These are phyloP conservation scores for Crithidia acanthocephali DNA, from an alignment of 208 protist genomes.

Conservation along the genomic window DNA sequence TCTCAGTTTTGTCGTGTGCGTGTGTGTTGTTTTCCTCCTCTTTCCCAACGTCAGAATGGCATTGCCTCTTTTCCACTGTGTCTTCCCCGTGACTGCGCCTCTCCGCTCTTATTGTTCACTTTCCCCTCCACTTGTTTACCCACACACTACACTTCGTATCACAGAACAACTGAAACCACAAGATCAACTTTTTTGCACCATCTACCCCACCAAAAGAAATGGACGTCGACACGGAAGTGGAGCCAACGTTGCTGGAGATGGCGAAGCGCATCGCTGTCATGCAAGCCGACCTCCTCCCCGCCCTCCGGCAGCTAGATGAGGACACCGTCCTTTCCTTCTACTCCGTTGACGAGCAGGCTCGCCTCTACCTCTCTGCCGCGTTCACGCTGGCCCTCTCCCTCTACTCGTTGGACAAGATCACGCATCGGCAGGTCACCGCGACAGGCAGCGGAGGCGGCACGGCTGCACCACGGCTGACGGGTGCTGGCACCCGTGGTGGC, in stretches of 20 bases:
- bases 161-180: too few species aligned
- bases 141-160: too few species aligned
- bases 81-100: too few species aligned
- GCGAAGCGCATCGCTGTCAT: conserved; percentile 37
- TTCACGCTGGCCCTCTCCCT: conserved; percentile 68
- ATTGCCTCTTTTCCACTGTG: too few species aligned
- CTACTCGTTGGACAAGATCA: conserved; percentile 74
- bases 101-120: too few species aligned
- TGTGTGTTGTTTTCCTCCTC: too few species aligned
- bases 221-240: conserved; percentile 75
- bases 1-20: too few species aligned
- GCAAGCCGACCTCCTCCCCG: conserved; percentile 43
- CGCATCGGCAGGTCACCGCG: conserved; percentile 25
- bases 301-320: conserved; percentile 64
- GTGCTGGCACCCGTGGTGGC: conserved; percentile 4
- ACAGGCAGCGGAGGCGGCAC: neutral
- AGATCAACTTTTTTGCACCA: too few species aligned
- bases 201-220: too few species aligned
- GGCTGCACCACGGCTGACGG: conserved; percentile 1
- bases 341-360: conserved; percentile 76
- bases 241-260: conserved; percentile 54
- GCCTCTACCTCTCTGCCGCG: conserved; percentile 75
- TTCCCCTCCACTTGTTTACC: too few species aligned
- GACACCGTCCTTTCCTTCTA: conserved; percentile 76
- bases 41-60: too few species aligned